Base-by-base conservation (phyloP, 2,329 filamentous ascomycete species). In the Fusarium albosuccineum region DNA sequence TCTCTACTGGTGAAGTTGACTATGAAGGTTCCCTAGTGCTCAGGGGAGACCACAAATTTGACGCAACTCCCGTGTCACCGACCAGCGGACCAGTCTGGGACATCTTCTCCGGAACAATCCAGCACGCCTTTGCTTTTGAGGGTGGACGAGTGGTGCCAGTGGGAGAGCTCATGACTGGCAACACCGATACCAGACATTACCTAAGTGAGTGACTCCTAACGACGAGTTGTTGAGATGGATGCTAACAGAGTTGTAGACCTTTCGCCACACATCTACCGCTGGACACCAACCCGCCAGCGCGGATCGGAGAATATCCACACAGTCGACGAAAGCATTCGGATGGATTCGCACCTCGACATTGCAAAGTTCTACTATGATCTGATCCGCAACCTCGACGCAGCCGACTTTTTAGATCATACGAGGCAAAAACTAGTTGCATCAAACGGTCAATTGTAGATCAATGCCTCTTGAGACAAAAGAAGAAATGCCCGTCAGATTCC, bases 1-100 rank as follows among this genome's bases (percentile, higher is more conserved):
- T 27, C 1, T 11, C 62, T 9, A 16, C 57, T 5, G 36, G 49
- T 8, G 60, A 51, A 3, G 60, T 71, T 8, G 64, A 77, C 55
- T 74, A 75, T 34, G 67, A 77, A 6, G 82, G 85, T 58, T 81
- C 75, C 5, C 78, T 89, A 9, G 75, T 73, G 6, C 71, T 81
- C 3, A 67, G 71, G 10, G 64, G 67, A 6, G 27, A 49, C 2
- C 71, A 80, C 11, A 65, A 66, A 3, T 80, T 87, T 1, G 81
- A 87, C 50, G 82, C 85, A 0, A 86, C 88, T 0, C 87, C 88
- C 4, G 79, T 90, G 1, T 86, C 88, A 0, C 86, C 88, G 0
- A 86, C 85, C 0, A 75, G 78, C 4, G 78, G 80, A 1, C 75
- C 80, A 1, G 62, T 76, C 22, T 88, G 82, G 74, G 74, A 80